A percentile compares a stretch with the other conserved stretches of the same genome.
Conservation (phyloP, 208 protist genomes). For the Jaenimonas drosophilae region DNA sequence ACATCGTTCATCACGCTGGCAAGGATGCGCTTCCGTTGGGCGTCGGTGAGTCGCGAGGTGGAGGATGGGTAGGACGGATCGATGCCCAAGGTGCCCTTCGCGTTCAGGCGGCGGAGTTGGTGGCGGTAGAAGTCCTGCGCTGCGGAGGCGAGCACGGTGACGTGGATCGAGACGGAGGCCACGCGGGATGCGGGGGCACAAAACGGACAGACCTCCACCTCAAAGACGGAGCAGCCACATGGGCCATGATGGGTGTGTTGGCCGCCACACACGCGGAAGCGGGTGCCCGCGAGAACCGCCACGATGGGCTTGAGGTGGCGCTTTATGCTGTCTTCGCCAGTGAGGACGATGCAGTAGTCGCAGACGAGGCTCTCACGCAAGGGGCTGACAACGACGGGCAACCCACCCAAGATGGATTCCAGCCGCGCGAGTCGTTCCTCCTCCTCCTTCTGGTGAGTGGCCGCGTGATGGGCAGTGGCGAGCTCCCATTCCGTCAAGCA, state of each 20-base stretch:
- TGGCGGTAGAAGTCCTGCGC: conserved; percentile 18
- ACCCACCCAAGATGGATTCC: too few relatives aligned
- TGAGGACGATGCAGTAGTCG: conserved; percentile 24
- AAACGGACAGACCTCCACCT: too few relatives aligned
- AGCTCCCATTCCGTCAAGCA: too few relatives aligned
- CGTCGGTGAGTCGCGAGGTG: too few relatives aligned
- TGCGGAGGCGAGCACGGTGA: too few relatives aligned
- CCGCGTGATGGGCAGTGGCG: not conserved
- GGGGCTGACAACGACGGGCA: conserved; percentile 3
- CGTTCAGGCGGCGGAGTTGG: conserved; percentile 8
- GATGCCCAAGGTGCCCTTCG: conserved; percentile 11
- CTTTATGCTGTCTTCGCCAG: conserved; percentile 8
- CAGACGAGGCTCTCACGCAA: conserved; percentile 11
- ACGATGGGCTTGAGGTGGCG: conserved; percentile 10
- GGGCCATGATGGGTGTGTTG: too few relatives aligned
- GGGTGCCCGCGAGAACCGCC: too few relatives aligned
- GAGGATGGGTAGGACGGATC: conserved; percentile 29
- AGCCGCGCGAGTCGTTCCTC: too few relatives aligned
- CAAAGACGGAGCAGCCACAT: too few relatives aligned
- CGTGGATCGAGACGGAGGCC: too few relatives aligned
- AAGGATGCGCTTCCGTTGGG: conserved; percentile 31
- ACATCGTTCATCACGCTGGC: conserved; percentile 25
- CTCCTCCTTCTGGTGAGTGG: conserved; percentile 1
- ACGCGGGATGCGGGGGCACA: too few relatives aligned
- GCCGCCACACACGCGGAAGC: too few relatives aligned